Conservation (phyloP, 495 filamentous ascomycete species). For the Platismatia glauca region DNA sequence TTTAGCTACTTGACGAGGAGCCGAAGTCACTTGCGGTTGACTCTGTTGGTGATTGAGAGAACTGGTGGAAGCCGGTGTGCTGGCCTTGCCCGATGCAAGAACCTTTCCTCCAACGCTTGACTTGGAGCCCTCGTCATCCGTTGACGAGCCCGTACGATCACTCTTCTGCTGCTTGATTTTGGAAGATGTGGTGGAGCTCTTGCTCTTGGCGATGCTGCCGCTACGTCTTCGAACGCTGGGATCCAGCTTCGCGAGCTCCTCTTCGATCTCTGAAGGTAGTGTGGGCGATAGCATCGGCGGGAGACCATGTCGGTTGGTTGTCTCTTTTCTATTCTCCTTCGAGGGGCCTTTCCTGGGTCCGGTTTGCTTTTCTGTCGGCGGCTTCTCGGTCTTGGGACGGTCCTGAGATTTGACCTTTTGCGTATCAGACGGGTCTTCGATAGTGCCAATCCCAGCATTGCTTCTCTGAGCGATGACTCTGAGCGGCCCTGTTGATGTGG, state of each 20-base stretch:
- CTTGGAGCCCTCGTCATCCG: background rate
- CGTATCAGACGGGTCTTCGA: background rate
- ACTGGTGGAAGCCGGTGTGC: background rate
- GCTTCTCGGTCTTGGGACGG: background rate
- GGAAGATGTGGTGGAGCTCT: background rate
- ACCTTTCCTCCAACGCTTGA: background rate
- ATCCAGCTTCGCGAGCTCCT: conserved; percentile 28
- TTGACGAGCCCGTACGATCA: background rate
- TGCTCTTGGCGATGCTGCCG: background rate
- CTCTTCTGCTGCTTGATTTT: background rate
- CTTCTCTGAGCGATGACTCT: background rate
- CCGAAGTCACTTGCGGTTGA: conserved; percentile 8
- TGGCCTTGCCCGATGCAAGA: conserved; percentile 15
- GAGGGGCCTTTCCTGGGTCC: conserved; percentile 38
- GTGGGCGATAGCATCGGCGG: conserved; percentile 38
- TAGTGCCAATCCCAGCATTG: background rate
- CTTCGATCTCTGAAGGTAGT: conserved; percentile 43
- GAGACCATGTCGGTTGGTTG: conserved; percentile 22
- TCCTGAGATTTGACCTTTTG: background rate
- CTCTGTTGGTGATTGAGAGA: conserved; percentile 7
- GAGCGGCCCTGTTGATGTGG: background rate
- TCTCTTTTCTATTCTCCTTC: conserved; percentile 21
- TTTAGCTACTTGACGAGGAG: conserved; percentile 21
- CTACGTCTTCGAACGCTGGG: conserved; percentile 1
- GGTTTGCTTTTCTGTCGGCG: conserved; percentile 25